phyloP scores from a whole-genome alignment of 192 early-diverging fungal species.

The Coemansia sp. region DNA sequence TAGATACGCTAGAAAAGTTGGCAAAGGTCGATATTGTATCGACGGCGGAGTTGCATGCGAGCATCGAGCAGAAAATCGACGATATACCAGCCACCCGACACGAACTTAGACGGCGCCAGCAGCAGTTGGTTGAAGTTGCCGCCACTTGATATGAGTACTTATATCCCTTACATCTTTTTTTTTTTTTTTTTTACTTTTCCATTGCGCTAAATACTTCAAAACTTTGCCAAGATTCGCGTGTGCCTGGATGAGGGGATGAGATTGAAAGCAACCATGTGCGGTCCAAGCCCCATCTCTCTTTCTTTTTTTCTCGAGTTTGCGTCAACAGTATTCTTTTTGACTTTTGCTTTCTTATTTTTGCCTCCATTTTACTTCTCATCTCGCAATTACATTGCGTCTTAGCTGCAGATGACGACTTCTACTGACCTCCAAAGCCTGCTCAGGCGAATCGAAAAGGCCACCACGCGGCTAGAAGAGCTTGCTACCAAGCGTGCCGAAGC shows the following conservation, averaged over 20 bases:
- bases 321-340: background rate
- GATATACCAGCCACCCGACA: background rate
- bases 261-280: too few relatives aligned
- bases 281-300: too few relatives aligned
- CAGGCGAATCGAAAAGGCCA: constrained; percentile 90
- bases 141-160: constrained; percentile 12
- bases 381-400: background rate
- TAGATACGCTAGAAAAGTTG: background rate
- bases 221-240: background rate
- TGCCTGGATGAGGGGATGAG: too few relatives aligned
- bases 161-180: background rate
- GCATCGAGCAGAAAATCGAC: background rate
- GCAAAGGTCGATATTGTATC: constrained; percentile 13
- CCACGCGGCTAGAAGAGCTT: constrained; percentile 84
- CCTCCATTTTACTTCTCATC: background rate
- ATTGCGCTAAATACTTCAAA: background rate
- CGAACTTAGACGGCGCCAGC: constrained; percentile 32
- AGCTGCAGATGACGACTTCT: constrained; percentile 37
- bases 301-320: background rate
- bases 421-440: constrained; percentile 63
- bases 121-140: constrained; percentile 31
- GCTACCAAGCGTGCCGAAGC: constrained; percentile 58
- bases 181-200: background rate
- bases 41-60: constrained; percentile 7
- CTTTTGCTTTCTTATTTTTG: constrained; percentile 6